These are phyloP conservation scores for Fistulinella cinereoalba DNA, from an alignment of 1,284 basidiomycete genomes.

Conservation along the genomic window DNA sequence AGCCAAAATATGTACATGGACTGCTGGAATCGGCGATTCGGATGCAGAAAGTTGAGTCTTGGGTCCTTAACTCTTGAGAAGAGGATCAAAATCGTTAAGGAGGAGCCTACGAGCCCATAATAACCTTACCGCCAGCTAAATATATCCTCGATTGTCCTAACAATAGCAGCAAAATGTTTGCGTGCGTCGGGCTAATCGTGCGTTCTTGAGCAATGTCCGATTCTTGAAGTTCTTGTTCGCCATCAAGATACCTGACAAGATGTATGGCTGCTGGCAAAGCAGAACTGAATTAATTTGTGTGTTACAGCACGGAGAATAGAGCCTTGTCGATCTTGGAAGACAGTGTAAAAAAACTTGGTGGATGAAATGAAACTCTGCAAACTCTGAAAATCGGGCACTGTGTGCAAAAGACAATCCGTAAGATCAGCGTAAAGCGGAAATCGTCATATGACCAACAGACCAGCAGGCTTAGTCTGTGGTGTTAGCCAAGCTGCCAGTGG, in stretches of 20 bases:
- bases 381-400: conserved; percentile 30
- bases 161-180: conserved; percentile 15
- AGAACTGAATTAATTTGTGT: conserved; percentile 31
- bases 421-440: conserved; percentile 25
- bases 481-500: too few relatives aligned
- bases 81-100: conserved; percentile 1
- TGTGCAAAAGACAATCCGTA: conserved; percentile 31
- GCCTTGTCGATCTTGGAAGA: conserved; percentile 33
- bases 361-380: conserved; percentile 28
- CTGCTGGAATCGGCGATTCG: conserved; percentile 33
- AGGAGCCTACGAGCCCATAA: background rate
- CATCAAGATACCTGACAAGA: conserved; percentile 14
- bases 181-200: conserved; percentile 12
- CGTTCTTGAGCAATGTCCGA: conserved; percentile 2
- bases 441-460: too few relatives aligned
- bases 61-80: conserved; percentile 33
- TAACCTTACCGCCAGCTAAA: conserved; percentile 38
- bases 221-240: conserved; percentile 2
- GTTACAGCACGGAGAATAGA: conserved; percentile 35
- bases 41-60: conserved; percentile 20
- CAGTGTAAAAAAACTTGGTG: conserved; percentile 32
- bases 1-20: conserved; percentile 37
- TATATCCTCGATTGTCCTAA: conserved; percentile 31
- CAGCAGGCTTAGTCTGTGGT: too few relatives aligned
- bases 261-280: conserved; percentile 35